Conservation (phyloP, 345 rosid species). For the Stellera chamaejasme region DNA sequence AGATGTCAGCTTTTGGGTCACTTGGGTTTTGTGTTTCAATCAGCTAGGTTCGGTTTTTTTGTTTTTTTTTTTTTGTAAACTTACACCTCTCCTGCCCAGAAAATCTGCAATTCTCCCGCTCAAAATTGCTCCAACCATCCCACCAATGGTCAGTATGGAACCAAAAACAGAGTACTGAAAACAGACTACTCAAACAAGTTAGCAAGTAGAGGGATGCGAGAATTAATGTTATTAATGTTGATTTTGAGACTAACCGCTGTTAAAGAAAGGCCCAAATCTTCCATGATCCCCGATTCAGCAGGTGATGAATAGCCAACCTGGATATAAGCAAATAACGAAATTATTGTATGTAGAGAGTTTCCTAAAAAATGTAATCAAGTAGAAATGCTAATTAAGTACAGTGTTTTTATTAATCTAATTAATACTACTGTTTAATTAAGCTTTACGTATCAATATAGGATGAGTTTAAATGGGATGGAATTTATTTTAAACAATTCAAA, state of each 20-base stretch:
- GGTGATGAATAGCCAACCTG: conserved; percentile 61
- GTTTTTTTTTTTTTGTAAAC: neutral
- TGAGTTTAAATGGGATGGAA: no score
- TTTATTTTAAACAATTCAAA: neutral
- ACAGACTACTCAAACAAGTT: neutral
- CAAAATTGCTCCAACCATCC: conserved; percentile 34
- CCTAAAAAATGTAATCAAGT: no score
- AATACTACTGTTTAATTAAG: no score
- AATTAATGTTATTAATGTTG: no score
- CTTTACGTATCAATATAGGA: neutral
- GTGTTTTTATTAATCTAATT: no score
- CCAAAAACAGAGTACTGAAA: conserved; percentile 44
- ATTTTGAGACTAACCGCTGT: conserved; percentile 31
- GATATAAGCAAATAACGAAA: conserved; percentile 8
- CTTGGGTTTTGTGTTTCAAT: no score
- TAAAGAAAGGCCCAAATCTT: conserved; percentile 54
- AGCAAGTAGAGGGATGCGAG: neutral
- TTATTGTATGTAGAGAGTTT: no score
- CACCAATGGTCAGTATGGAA: conserved; percentile 43
- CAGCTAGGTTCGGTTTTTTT: no score
- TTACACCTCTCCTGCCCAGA: conserved; percentile 41
- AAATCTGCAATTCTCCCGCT: conserved; percentile 38
- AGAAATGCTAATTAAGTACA: no score
- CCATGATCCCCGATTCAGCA: conserved; percentile 47
- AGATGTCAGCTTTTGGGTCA: no score